Conservation (phyloP, 768 basidiomycete genomes). For the Cystobasidium onofrii region DNA sequence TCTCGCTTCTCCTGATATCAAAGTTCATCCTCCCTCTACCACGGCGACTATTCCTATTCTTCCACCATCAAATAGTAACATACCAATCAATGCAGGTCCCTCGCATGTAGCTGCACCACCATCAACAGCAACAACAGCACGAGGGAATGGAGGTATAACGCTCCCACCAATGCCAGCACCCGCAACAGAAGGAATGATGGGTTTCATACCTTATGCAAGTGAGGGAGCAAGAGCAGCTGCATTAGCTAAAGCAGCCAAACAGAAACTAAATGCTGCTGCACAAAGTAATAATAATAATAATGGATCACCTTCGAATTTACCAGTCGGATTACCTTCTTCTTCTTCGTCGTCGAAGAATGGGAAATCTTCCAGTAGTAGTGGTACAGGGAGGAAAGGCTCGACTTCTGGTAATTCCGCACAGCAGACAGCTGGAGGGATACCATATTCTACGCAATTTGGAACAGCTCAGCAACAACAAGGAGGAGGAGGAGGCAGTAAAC, state of each 20-base stretch:
- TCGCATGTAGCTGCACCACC: not conserved
- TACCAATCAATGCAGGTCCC: too few species aligned
- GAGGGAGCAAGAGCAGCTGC: slow-evolving; percentile 3
- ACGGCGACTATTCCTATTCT: not conserved
- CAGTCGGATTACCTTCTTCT: not conserved
- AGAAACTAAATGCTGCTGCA: not conserved
- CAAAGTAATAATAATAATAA: too few species aligned
- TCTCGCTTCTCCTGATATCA: not conserved
- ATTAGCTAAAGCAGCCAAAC: slow-evolving; percentile 1
- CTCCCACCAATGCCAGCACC: not conserved
- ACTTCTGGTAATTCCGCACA: not conserved
- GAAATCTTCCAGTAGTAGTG: not conserved
- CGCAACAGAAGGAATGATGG: not conserved
- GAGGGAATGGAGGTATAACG: not conserved
- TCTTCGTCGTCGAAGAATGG: not conserved
- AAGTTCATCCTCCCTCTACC: not conserved
- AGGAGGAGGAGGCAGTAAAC: too few species aligned
- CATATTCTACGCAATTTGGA: not conserved
- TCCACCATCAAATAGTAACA: not conserved
- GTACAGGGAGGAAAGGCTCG: not conserved
- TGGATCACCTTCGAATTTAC: not conserved
- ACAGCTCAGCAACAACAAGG: not conserved
- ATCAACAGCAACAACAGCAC: too few species aligned
- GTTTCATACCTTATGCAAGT: not conserved
- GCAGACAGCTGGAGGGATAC: not conserved